phyloP scores from a whole-genome alignment of 1,284 basidiomycete genomes.

The Filobasidium uniguttulatum region DNA sequence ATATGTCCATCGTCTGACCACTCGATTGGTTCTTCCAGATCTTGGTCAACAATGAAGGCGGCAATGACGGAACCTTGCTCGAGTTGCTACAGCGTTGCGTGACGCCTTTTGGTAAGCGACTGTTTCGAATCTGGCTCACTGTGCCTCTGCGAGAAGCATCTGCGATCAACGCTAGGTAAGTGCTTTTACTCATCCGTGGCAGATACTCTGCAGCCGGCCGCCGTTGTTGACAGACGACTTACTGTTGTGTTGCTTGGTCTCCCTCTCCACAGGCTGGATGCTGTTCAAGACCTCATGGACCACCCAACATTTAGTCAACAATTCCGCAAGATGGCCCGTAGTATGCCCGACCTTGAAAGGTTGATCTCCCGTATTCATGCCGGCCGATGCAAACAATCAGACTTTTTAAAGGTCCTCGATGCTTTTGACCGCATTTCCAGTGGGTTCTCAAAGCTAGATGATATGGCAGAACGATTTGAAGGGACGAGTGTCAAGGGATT shows the following conservation, averaged over 20 bases:
- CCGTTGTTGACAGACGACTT: constrained; percentile 4
- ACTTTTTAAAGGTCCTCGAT: constrained; percentile 67
- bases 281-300: constrained; percentile 73
- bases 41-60: constrained; percentile 78
- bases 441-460: constrained; percentile 50
- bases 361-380: constrained; percentile 87
- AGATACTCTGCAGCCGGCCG: constrained; percentile 8
- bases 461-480: constrained; percentile 56
- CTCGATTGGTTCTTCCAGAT: constrained; percentile 46
- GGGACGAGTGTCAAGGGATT: constrained; percentile 61
- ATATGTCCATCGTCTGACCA: constrained; percentile 3
- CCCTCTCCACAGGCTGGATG: constrained; percentile 54
- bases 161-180: constrained; percentile 73
- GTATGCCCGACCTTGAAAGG: constrained; percentile 81
- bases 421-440: constrained; percentile 59
- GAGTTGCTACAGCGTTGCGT: constrained; percentile 69
- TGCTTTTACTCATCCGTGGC: too few relatives aligned
- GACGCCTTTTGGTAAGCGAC: constrained; percentile 81
- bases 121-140: constrained; percentile 89
- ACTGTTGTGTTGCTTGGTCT: background rate
- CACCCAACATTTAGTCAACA: constrained; percentile 59
- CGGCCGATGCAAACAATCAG: constrained; percentile 67
- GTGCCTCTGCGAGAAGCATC: constrained; percentile 64
- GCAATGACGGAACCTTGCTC: constrained; percentile 71
- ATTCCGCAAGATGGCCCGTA: constrained; percentile 61